A percentile compares a stretch with the other conserved stretches of the same genome.
Evolutionary conservation across 1,139 yeast species (phyloP).

Genomic region (Scheffersomyces parashehatae): DNA sequence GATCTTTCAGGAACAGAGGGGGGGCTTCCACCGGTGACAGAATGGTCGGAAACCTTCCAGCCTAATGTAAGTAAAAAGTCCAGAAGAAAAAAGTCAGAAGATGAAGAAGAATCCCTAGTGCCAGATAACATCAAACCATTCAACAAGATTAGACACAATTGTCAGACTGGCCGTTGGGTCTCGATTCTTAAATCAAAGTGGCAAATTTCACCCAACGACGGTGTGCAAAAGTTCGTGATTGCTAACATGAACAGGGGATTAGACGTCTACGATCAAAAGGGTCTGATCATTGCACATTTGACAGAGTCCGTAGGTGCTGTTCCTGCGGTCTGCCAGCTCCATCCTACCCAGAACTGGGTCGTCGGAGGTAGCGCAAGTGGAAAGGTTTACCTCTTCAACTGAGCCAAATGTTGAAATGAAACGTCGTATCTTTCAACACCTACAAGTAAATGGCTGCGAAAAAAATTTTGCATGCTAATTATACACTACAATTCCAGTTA

Average conservation of each 20-base stretch:
- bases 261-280: constrained; percentile 76
- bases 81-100: constrained; percentile 11
- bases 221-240: constrained; percentile 79
- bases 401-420: not conserved
- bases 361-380: constrained; percentile 96
- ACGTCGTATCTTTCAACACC: no score
- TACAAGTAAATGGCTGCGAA: not conserved
- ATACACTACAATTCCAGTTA: not conserved
- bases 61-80: constrained; percentile 17
- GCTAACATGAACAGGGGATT: constrained; percentile 90
- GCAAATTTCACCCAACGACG: constrained; percentile 71
- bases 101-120: constrained; percentile 21
- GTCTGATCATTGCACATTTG: constrained; percentile 75
- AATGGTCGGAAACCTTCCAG: constrained; percentile 26
- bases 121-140: constrained; percentile 51
- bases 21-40: constrained; percentile 19
- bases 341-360: constrained; percentile 85
- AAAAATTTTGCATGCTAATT: no score
- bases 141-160: constrained; percentile 74
- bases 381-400: constrained; percentile 63
- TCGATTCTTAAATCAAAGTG: constrained; percentile 85
- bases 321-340: constrained; percentile 84
- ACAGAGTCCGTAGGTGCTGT: constrained; percentile 74
- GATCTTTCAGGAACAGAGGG: constrained; percentile 23
- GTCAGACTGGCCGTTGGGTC: constrained; percentile 97